Evolutionary conservation across 2,329 filamentous ascomycete species (phyloP).

Genomic region (Neoscytalidium dimidiatum): DNA sequence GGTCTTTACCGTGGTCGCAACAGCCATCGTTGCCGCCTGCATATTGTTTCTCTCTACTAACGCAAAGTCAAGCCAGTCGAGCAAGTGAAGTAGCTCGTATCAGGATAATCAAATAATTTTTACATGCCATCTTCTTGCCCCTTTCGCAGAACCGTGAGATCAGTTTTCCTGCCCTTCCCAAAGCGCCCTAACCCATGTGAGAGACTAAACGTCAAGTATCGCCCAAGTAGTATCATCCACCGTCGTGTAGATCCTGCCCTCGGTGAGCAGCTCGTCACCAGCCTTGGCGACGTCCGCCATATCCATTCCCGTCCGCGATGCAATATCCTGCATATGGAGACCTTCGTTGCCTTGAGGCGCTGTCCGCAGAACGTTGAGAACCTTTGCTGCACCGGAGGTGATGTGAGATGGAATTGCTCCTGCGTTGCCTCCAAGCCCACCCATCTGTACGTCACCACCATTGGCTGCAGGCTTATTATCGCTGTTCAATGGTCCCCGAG

Average conservation of each 20-base stretch:
- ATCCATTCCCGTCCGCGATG: slow-evolving; percentile 64
- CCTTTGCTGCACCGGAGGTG: slow-evolving; percentile 60
- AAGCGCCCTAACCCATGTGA: background rate
- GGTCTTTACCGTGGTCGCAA: slow-evolving; percentile 42
- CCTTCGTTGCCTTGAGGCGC: slow-evolving; percentile 77
- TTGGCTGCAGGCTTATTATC: slow-evolving; percentile 36
- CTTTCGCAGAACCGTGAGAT: background rate
- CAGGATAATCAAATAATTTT: background rate
- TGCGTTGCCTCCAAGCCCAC: slow-evolving; percentile 2
- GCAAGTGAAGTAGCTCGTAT: background rate
- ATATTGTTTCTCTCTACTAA: slow-evolving; percentile 44
- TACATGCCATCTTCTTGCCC: background rate
- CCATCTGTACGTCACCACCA: slow-evolving; percentile 15
- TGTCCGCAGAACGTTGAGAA: slow-evolving; percentile 70
- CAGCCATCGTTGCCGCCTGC: slow-evolving; percentile 43
- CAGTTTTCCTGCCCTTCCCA: background rate
- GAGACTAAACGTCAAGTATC: slow-evolving; percentile 65
- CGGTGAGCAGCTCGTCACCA: slow-evolving; percentile 75
- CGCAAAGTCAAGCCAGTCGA: slow-evolving; percentile 23
- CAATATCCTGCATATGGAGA: slow-evolving; percentile 77
- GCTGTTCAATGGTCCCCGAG: slow-evolving; percentile 62
- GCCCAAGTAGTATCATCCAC: slow-evolving; percentile 93
- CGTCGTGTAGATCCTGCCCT: slow-evolving; percentile 84
- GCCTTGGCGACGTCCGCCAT: slow-evolving; percentile 71
- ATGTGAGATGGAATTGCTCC: slow-evolving; percentile 30